Conservation (phyloP, 495 filamentous ascomycete species). For the Lichina pygmaea region DNA sequence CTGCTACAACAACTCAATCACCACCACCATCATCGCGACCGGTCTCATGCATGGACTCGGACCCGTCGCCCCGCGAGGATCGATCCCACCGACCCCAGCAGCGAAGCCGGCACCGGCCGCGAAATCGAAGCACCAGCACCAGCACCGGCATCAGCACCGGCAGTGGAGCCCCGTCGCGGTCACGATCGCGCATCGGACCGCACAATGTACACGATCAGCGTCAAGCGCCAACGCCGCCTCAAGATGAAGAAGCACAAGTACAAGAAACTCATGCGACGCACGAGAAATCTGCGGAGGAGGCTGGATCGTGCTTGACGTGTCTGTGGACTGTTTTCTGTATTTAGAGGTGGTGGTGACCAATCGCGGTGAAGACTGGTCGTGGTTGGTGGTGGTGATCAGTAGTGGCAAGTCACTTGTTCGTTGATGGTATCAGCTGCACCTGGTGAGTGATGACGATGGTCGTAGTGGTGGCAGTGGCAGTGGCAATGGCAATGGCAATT, state of each 20-base stretch:
- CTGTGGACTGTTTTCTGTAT: no score
- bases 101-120: neutral
- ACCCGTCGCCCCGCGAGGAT: no score
- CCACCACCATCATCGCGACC: slow-evolving; percentile 10
- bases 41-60: no score
- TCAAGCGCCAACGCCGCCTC: slow-evolving; percentile 61
- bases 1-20: slow-evolving; percentile 15
- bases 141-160: neutral
- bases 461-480: no score
- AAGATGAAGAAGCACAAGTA: slow-evolving; percentile 99
- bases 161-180: slow-evolving; percentile 1
- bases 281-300: slow-evolving; percentile 68
- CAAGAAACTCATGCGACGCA: slow-evolving; percentile 92
- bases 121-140: slow-evolving; percentile 1
- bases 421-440: no score
- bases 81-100: no score
- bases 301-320: slow-evolving; percentile 25
- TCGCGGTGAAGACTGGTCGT: no score
- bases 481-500: no score
- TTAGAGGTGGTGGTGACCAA: no score
- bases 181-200: slow-evolving; percentile 6
- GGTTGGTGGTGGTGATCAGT: no score
- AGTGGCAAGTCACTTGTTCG: no score
- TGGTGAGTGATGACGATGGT: no score
- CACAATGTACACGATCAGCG: slow-evolving; percentile 42